Percentiles rank a stretch among this genome's conserved stretches.
These are phyloP conservation scores for Aureobasidium sp. DNA, from an alignment of 2,329 filamentous ascomycete genomes.

Conservation along the genomic window DNA sequence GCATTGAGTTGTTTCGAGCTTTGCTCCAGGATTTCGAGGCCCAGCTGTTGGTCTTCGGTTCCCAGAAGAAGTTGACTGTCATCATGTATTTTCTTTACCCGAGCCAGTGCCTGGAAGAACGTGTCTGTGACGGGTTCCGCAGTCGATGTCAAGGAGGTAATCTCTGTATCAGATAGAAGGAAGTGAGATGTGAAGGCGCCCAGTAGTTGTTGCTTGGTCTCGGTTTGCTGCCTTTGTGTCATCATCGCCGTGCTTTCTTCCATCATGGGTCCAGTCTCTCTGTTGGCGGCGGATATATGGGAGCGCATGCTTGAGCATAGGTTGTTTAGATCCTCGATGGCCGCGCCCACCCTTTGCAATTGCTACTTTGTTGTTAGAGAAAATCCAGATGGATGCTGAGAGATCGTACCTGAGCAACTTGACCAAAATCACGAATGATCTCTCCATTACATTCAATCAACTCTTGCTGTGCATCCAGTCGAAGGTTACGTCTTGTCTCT, in stretches of 20 bases:
- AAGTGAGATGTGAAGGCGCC: constrained; percentile 76
- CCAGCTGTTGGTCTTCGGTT: constrained; percentile 80
- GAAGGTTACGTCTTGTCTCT: constrained; percentile 69
- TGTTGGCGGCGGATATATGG: constrained; percentile 68
- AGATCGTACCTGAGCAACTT: constrained; percentile 67
- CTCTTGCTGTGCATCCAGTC: constrained; percentile 80
- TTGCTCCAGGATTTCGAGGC: constrained; percentile 85
- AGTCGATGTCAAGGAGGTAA: constrained; percentile 66
- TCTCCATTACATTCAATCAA: constrained; percentile 88
- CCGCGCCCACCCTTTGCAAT: constrained; percentile 74
- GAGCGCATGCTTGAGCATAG: constrained; percentile 74
- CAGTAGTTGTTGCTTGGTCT: constrained; percentile 73
- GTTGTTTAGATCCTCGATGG: constrained; percentile 69
- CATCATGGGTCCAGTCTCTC: constrained; percentile 66
- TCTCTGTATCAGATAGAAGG: constrained; percentile 72
- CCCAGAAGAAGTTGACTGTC: constrained; percentile 87
- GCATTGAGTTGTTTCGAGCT: constrained; percentile 79
- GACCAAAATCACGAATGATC: constrained; percentile 80
- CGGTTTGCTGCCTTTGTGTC: constrained; percentile 63
- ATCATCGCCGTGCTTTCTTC: constrained; percentile 71
- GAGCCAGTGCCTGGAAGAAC: constrained; percentile 71
- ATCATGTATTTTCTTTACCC: constrained; percentile 78
- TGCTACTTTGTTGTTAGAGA: constrained; percentile 50
- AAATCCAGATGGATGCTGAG: not conserved
- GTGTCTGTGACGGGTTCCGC: constrained; percentile 76